Base-by-base conservation (phyloP, 805 yeast species). In the Candida stauntonica region DNA sequence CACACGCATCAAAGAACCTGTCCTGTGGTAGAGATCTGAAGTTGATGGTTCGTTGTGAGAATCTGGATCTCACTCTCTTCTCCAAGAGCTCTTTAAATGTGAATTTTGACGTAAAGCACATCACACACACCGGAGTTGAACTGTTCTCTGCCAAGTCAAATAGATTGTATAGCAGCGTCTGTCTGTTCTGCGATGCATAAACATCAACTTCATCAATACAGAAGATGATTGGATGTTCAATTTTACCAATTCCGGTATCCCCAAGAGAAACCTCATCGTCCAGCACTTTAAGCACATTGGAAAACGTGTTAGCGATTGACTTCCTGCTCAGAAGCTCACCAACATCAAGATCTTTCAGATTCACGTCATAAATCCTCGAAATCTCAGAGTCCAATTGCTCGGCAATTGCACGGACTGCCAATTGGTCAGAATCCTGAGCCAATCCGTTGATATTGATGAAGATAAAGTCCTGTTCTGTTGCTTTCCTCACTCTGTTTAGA, bases 61-160 rank as follows among this genome's bases (percentile, higher is more conserved):
- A 93, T 47, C 99, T 66, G 40, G 94, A 81, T 48, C 87, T 73
- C 1, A 93, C 98, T 52, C 99, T 72, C 55, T 91, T 93, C 55
- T 93, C 99, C 32, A 93, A 65, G 50, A 77, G 68, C 50, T 91
- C 97, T 35, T 89, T 68, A 1, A 87, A 72, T 5, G 85, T 86
- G 34, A 86, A 67, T 37, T 81, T 79, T 1, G 89, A 72, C 1
- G 94, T 80, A 11, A 82, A 61, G 2, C 98, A 97, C 33, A 93
- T 60, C 5, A 91, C 85, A 36, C 93, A 75, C 5, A 89, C 77
- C 1, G 96, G 95, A 2, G 75, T 68, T 15, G 77, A 70, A 31
- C 77, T 66, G 40, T 64, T 72, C 54, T 87, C 95, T 2, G 95
- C 79, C 51, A 89, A 68, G 52, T 93, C 98, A 56, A 93, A 85